These are phyloP conservation scores for Stenogyne calaminthoides DNA, from an alignment of 305 asterid genomes.

Conservation along the genomic window DNA sequence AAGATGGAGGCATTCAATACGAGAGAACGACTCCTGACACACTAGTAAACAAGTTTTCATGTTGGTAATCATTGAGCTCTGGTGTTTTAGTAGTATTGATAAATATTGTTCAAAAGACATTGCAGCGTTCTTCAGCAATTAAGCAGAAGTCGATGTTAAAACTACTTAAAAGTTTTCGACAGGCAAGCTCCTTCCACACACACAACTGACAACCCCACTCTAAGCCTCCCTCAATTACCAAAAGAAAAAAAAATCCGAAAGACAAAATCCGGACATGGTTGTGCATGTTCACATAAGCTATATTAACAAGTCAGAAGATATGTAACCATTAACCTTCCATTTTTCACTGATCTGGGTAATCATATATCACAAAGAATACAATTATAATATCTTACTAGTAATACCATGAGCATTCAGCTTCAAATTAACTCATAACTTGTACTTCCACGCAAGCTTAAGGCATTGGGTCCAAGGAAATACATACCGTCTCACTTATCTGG, in stretches of 20 bases:
- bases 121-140: conserved; percentile 6
- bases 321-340: conserved; percentile 1
- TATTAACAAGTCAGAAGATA: conserved; percentile 7
- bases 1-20: background rate
- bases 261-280: background rate
- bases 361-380: conserved; percentile 17
- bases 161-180: background rate
- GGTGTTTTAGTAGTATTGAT: background rate
- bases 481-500: conserved; percentile 76
- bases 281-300: conserved; percentile 23
- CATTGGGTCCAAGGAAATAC: conserved; percentile 46
- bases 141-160: background rate
- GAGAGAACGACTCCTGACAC: conserved; percentile 12
- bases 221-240: background rate
- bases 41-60: background rate
- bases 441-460: conserved; percentile 29
- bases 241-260: background rate
- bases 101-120: background rate
- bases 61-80: background rate
- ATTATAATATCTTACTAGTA: conserved; percentile 23
- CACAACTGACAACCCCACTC: background rate
- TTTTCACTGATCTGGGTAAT: conserved; percentile 24
- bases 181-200: background rate
- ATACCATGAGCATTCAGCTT: conserved; percentile 30
- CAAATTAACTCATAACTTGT: conserved; percentile 21